phyloP scores from a whole-genome alignment of 2,329 filamentous ascomycete species.

The Coleophoma cylindrospora region DNA sequence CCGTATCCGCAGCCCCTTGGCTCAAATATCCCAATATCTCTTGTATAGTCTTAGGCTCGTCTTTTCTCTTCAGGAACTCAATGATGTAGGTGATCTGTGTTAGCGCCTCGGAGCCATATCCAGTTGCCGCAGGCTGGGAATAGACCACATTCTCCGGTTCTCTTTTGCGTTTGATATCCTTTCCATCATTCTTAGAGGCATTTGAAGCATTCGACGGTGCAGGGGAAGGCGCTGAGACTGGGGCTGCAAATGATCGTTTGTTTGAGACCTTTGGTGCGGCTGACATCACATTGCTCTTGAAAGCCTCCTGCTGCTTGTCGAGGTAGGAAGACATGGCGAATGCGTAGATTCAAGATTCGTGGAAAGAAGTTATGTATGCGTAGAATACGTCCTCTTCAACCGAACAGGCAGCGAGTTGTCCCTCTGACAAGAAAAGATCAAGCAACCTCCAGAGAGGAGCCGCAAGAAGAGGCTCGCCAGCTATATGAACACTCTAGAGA shows the following conservation, averaged over 20 bases:
- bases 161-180: slow-evolving; percentile 61
- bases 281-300: slow-evolving; percentile 56
- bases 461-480: too few species aligned
- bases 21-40: slow-evolving; percentile 80
- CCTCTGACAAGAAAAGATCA: too few species aligned
- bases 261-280: slow-evolving; percentile 57
- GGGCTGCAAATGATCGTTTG: slow-evolving; percentile 41
- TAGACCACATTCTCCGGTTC: slow-evolving; percentile 55
- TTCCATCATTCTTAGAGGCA: slow-evolving; percentile 45
- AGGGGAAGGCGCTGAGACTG: slow-evolving; percentile 55
- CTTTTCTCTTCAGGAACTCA: slow-evolving; percentile 72
- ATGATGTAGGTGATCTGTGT: slow-evolving; percentile 87
- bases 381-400: too few species aligned
- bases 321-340: slow-evolving; percentile 55
- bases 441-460: too few species aligned
- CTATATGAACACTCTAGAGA: too few species aligned
- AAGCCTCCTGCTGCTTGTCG: slow-evolving; percentile 59
- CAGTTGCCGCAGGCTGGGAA: slow-evolving; percentile 72
- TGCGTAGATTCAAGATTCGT: too few species aligned
- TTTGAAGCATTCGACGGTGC: slow-evolving; percentile 52
- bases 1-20: slow-evolving; percentile 56
- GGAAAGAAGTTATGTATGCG: too few species aligned
- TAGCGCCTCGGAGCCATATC: slow-evolving; percentile 74
- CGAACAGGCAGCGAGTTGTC: too few species aligned
- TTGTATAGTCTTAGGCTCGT: slow-evolving; percentile 62